These are phyloP conservation scores for Microbotryum intermedium DNA, from an alignment of 1,284 basidiomycete species.

Conservation along the genomic window DNA sequence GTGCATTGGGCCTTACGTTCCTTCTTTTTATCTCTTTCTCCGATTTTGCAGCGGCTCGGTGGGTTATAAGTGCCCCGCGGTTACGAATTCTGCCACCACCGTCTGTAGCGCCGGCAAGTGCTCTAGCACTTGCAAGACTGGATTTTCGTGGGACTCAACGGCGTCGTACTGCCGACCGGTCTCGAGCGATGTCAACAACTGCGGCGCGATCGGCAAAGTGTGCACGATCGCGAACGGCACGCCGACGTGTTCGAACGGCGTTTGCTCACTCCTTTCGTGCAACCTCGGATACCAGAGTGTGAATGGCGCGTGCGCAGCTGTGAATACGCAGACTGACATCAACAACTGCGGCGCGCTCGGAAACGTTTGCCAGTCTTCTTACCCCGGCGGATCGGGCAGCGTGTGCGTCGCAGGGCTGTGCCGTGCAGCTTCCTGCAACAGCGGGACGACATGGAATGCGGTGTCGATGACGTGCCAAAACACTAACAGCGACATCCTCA, in stretches of 20 bases:
- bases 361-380: neutral
- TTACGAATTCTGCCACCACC: neutral
- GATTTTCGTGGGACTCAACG: neutral
- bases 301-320: slow-evolving; percentile 7
- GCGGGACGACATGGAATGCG: neutral
- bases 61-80: neutral
- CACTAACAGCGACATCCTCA: slow-evolving; percentile 1
- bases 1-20: neutral
- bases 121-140: neutral
- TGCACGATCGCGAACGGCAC: slow-evolving; percentile 19
- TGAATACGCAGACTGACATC: slow-evolving; percentile 9
- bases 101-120: neutral
- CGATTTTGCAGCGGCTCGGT: neutral
- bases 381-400: slow-evolving; percentile 3
- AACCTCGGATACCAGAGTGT: slow-evolving; percentile 14
- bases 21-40: neutral
- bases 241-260: slow-evolving; percentile 7
- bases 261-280: slow-evolving; percentile 13
- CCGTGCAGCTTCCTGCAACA: neutral
- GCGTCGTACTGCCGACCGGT: neutral
- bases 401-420: slow-evolving; percentile 8
- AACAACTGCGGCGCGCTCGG: slow-evolving; percentile 13
- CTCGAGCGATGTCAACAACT: neutral
- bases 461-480: neutral
- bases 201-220: slow-evolving; percentile 19